Evolutionary conservation across 768 basidiomycete species (phyloP).

Genomic region (Pulveroboletus sp.): DNA sequence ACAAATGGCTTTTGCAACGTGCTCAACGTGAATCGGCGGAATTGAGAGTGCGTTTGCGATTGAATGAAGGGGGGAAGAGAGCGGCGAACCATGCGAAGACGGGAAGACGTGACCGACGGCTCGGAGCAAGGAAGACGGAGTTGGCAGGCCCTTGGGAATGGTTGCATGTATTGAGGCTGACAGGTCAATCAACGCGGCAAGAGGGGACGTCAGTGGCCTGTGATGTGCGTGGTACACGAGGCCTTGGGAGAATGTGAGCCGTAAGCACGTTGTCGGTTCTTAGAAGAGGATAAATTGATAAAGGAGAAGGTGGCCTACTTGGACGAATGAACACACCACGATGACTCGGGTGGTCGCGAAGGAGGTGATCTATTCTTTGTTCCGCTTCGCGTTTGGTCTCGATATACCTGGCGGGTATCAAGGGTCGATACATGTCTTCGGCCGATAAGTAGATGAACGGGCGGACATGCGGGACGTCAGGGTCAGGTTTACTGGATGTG

Average conservation of each 20-base stretch:
- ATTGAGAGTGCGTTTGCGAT: conserved; percentile 77
- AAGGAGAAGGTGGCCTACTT: conserved; percentile 48
- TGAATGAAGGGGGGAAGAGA: conserved; percentile 51
- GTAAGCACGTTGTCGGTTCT: conserved; percentile 11
- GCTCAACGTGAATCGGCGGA: conserved; percentile 93
- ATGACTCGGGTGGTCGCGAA: conserved; percentile 40
- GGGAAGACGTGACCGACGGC: conserved; percentile 39
- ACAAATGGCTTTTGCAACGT: conserved; percentile 82
- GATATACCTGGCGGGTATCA: conserved; percentile 84
- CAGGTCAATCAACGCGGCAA: conserved; percentile 78
- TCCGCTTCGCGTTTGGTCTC: conserved; percentile 94
- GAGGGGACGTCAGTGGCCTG: conserved; percentile 82
- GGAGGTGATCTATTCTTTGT: conserved; percentile 52
- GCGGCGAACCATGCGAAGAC: conserved; percentile 27
- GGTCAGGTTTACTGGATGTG: conserved; percentile 40
- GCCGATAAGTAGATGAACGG: conserved; percentile 96
- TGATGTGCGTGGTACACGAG: conserved; percentile 94
- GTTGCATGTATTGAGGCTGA: conserved; percentile 68
- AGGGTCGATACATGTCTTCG: conserved; percentile 77
- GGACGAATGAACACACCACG: conserved; percentile 84
- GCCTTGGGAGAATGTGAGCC: conserved; percentile 42
- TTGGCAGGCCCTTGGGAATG: conserved; percentile 51
- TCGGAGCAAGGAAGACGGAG: conserved; percentile 61
- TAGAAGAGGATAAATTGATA: conserved; percentile 11
- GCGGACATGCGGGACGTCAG: conserved; percentile 32